Evolutionary conservation across 768 basidiomycete species (phyloP).

Genomic region (Phaeotremella fagi): DNA sequence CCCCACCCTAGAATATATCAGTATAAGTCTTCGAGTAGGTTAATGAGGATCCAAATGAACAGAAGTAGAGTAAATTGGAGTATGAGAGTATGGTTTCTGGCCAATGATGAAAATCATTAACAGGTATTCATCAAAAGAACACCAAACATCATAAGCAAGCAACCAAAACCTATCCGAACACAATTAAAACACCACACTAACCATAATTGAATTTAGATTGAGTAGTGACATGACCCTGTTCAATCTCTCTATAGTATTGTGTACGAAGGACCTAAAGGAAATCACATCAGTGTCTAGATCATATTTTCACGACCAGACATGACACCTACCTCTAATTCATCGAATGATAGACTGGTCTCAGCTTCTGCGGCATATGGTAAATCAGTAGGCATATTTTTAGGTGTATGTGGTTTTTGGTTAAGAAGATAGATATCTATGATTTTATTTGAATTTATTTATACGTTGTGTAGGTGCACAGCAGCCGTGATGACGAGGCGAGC

Average conservation of each 20-base stretch:
- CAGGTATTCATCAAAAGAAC: too few species aligned
- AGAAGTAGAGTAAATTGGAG: not conserved
- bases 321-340: slow-evolving; percentile 89
- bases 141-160: too few species aligned
- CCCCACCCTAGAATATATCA: slow-evolving; percentile 52
- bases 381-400: slow-evolving; percentile 57
- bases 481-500: slow-evolving; percentile 1
- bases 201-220: slow-evolving; percentile 99
- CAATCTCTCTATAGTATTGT: slow-evolving; percentile 84
- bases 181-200: slow-evolving; percentile 22
- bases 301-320: not conserved
- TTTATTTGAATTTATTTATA: not conserved
- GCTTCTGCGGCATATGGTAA: slow-evolving; percentile 95
- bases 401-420: not conserved
- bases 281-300: not conserved
- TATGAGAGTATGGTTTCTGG: too few species aligned
- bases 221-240: slow-evolving; percentile 75
- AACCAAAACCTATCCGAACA: too few species aligned
- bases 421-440: not conserved
- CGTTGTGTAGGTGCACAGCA: not conserved
- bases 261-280: slow-evolving; percentile 64
- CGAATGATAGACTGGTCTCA: slow-evolving; percentile 76
- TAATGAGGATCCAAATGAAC: not conserved
- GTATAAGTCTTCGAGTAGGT: not conserved
- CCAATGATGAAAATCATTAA: too few species aligned